Base-by-base conservation (phyloP, 495 filamentous ascomycete species). In the Xylaria bambusicola region DNA sequence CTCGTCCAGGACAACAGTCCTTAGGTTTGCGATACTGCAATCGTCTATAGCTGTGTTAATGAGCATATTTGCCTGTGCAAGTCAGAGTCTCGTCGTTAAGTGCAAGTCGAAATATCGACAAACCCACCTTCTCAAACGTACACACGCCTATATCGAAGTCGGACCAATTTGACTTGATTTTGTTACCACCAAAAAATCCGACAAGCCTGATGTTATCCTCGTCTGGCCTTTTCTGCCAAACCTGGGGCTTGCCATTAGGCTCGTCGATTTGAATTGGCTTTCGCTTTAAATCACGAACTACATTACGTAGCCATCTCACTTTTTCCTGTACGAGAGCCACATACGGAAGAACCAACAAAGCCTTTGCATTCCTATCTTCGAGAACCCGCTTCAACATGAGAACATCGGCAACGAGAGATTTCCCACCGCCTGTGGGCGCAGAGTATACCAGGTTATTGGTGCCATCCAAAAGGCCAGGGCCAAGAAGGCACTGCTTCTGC, bases 311-410 rank as follows among this genome's bases (percentile, higher is more conserved):
- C 86, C 89, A 93, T 56, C 83, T 85, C 23, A 90, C 79, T 69
- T 93, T 93, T 67, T 94, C 90, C 66, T 92, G 89, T 2, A 94
- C 89, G 20, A 93, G 80, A 15, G 90, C 88, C 47, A 93, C 87
- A 71, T 90, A 94, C 1, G 90, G 90, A 31, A 94, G 77, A n/a
- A 92, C 86, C 9, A 93, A 65, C 18, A 94, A 79, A 2, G 88
- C 90, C 65, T 93, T 93, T 54, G 82, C 80, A 12, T 77, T 74
- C 2, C 83, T 80, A 44, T 86, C 80, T 35, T 86, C 83, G 29
- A 93, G 75, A 9, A 94, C 79, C 47, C 81, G 80, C 66, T 87
- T 90, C 41, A 93, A 74, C 82, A 91, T 86, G 23, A 93, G 71
- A 3, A 93, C 72, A 70, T 92, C 88, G 33, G 88, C 87, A 42